Percentiles rank a stretch among this genome's conserved stretches.
These are phyloP conservation scores for Pseudogymnoascus sp. DNA, from an alignment of 2,329 filamentous ascomycete genomes.

Conservation along the genomic window DNA sequence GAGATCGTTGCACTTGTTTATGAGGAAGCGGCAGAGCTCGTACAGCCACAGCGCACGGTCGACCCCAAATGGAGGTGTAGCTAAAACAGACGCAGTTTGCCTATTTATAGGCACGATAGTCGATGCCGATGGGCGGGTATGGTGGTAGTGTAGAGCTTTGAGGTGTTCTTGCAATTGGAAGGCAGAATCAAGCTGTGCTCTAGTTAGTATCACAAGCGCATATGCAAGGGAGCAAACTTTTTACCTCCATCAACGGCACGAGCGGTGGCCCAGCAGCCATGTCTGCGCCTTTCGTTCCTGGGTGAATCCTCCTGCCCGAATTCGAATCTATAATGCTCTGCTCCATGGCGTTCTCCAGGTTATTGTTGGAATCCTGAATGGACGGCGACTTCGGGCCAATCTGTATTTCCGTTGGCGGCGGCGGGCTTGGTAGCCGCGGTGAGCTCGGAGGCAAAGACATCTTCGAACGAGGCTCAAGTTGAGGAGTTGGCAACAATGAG, in stretches of 20 bases:
- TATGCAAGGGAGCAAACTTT: constrained; percentile 20
- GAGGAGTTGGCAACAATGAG: constrained; percentile 1
- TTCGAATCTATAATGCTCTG: constrained; percentile 60
- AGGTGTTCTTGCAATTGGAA: constrained; percentile 98
- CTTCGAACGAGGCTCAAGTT: constrained; percentile 17
- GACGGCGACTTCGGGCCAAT: constrained; percentile 71
- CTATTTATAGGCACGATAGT: constrained; percentile 65
- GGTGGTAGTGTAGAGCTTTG: constrained; percentile 78
- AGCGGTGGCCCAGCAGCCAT: constrained; percentile 90
- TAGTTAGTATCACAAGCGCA: constrained; percentile 17
- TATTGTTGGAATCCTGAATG: constrained; percentile 49
- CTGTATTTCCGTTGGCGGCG: constrained; percentile 90
- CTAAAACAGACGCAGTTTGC: constrained; percentile 65
- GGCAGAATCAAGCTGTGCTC: constrained; percentile 75
- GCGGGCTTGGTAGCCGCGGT: constrained; percentile 87
- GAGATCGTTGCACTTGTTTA: constrained; percentile 86
- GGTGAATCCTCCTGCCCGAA: constrained; percentile 76
- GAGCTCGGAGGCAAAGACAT: constrained; percentile 65
- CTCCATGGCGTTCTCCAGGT: constrained; percentile 50
- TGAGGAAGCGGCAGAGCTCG: constrained; percentile 92
- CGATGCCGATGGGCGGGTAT: constrained; percentile 53
- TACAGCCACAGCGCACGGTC: constrained; percentile 93
- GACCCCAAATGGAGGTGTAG: constrained; percentile 70
- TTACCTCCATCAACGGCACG: constrained; percentile 73
- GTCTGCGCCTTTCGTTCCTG: constrained; percentile 82